Conservation (phyloP, 2,329 filamentous ascomycete genomes). For the Ascochyta rabiei region DNA sequence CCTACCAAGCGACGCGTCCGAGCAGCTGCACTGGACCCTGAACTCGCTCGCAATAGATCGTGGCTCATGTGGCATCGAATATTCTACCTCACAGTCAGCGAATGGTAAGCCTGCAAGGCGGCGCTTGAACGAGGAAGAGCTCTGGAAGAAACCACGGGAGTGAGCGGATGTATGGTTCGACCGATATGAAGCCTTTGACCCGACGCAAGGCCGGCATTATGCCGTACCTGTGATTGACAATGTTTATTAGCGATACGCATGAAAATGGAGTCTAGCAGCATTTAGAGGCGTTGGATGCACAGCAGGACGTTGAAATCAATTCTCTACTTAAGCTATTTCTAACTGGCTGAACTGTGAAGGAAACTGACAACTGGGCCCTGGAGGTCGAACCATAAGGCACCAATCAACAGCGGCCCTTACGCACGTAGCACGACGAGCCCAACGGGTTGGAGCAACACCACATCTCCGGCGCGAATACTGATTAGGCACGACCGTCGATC, state of each 20-base stretch:
- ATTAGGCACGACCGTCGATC: slow-evolving; percentile 1
- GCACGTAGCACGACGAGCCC: background rate
- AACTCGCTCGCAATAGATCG: slow-evolving; percentile 40
- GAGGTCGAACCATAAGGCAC: too few species aligned
- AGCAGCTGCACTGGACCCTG: slow-evolving; percentile 46
- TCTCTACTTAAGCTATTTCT: background rate
- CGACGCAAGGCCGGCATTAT: background rate
- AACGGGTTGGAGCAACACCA: background rate
- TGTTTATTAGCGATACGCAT: slow-evolving; percentile 16
- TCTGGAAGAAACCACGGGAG: slow-evolving; percentile 35
- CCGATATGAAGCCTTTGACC: background rate
- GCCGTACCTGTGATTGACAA: background rate
- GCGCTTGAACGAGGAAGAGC: slow-evolving; percentile 28
- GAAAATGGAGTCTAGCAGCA: slow-evolving; percentile 12
- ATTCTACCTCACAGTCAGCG: slow-evolving; percentile 23
- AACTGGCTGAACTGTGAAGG: background rate
- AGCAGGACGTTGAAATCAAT: slow-evolving; percentile 2
- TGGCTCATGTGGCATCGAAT: slow-evolving; percentile 43
- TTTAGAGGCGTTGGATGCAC: slow-evolving; percentile 8
- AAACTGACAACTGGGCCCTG: too few species aligned
- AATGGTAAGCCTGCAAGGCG: slow-evolving; percentile 17
- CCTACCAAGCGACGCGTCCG: slow-evolving; percentile 40
- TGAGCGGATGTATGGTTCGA: background rate
- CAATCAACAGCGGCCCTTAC: background rate
- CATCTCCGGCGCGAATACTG: background rate